Percentiles rank a stretch among this genome's conserved stretches.
These are phyloP conservation scores for Perilla frutescens DNA, from an alignment of 257 asterid genomes.

Conservation along the genomic window DNA sequence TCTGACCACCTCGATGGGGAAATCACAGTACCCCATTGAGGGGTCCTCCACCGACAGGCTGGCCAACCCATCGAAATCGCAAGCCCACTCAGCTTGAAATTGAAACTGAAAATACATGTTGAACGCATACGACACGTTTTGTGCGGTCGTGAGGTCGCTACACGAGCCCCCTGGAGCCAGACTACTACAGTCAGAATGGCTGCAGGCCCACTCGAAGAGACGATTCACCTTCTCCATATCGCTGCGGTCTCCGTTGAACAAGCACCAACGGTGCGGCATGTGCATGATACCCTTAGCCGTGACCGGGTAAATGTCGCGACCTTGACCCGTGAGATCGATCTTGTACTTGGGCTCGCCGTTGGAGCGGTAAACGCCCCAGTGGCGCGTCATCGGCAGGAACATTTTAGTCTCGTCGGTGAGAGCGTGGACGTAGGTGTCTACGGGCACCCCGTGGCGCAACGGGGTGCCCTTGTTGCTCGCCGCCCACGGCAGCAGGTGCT, in stretches of 20 bases:
- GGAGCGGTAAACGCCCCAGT: conserved; percentile 43
- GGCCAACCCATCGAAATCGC: conserved; percentile 36
- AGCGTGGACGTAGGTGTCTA: conserved; percentile 36
- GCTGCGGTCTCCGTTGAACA: conserved; percentile 7
- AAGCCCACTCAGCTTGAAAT: conserved; percentile 28
- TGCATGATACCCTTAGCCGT: conserved; percentile 36
- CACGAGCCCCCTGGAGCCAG: conserved; percentile 40
- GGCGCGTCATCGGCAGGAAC: background rate
- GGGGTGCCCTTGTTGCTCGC: conserved; percentile 50
- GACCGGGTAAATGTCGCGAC: conserved; percentile 35
- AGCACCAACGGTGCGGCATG: conserved; percentile 49
- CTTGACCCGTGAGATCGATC: conserved; percentile 45
- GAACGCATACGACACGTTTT: conserved; percentile 42
- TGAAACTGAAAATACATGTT: conserved; percentile 34
- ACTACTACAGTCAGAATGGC: conserved; percentile 35
- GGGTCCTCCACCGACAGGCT: conserved; percentile 33
- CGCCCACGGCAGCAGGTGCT: conserved; percentile 34
- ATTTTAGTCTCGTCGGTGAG: conserved; percentile 43
- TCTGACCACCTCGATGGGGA: conserved; percentile 51
- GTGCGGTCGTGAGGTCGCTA: conserved; percentile 2
- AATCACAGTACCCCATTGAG: conserved; percentile 38
- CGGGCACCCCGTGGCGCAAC: conserved; percentile 39
- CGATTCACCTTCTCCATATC: background rate
- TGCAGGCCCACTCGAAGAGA: background rate
- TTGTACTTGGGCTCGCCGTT: conserved; percentile 47